These are phyloP conservation scores for Sporothrix luriei DNA, from an alignment of 2,329 filamentous ascomycete genomes.

Conservation along the genomic window DNA sequence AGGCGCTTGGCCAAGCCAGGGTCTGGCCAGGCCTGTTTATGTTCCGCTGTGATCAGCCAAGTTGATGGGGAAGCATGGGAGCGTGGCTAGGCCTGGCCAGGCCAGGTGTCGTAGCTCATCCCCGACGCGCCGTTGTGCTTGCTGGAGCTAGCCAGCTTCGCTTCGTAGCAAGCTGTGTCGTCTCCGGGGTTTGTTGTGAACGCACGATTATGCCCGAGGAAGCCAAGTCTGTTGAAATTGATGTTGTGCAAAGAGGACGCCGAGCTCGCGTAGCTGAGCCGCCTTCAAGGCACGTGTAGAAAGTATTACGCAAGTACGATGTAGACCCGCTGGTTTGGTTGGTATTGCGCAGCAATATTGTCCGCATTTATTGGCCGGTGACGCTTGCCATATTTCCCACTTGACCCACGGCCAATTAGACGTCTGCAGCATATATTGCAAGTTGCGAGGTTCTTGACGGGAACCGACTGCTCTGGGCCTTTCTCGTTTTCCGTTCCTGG, in stretches of 20 bases:
- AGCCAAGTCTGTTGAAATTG: not conserved
- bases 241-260: not conserved
- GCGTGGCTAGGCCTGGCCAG: not conserved
- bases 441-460: not conserved
- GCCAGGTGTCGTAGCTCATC: not conserved
- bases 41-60: conserved; percentile 2
- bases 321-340: conserved; percentile 11
- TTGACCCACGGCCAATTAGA: not conserved
- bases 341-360: not conserved
- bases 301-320: not conserved
- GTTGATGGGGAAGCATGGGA: conserved; percentile 17
- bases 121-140: not conserved
- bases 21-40: not conserved
- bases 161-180: conserved; percentile 2
- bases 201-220: not conserved
- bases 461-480: not conserved
- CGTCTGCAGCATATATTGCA: conserved; percentile 24
- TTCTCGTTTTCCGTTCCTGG: not conserved
- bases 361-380: conserved; percentile 8
- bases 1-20: not conserved
- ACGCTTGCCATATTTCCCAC: not conserved
- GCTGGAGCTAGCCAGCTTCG: conserved; percentile 8
- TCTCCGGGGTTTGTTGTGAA: not conserved
- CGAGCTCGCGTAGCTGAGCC: not conserved
- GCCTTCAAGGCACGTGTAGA: no score